Conservation (phyloP, 495 filamentous ascomycete genomes). For the Hypoxylon perforatum region DNA sequence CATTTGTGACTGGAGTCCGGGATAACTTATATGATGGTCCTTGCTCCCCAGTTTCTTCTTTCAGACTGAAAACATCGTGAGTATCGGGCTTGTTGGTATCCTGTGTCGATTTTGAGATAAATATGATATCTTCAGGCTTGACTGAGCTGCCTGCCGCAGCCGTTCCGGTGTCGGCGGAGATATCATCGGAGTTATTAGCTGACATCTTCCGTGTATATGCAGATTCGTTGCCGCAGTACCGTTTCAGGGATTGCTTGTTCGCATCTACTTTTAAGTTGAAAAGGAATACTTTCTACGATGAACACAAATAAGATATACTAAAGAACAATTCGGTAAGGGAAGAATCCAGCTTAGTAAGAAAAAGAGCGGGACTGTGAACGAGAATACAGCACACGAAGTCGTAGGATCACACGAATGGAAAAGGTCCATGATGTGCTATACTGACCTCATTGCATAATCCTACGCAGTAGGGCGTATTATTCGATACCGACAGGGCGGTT, state of each 20-base stretch:
- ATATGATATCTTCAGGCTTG: slow-evolving; percentile 51
- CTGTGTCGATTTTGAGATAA: slow-evolving; percentile 34
- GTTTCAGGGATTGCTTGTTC: neutral
- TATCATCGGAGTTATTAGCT: slow-evolving; percentile 16
- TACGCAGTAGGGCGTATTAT: slow-evolving; percentile 19
- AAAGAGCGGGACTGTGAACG: slow-evolving; percentile 12
- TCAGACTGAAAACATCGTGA: slow-evolving; percentile 52
- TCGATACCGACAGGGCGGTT: slow-evolving; percentile 6
- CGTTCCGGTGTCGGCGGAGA: slow-evolving; percentile 9
- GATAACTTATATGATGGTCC: slow-evolving; percentile 46
- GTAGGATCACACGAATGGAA: slow-evolving; percentile 1
- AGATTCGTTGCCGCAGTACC: neutral
- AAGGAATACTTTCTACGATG: neutral
- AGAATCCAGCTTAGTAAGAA: slow-evolving; percentile 17
- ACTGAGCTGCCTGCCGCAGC: slow-evolving; percentile 6
- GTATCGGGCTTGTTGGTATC: neutral
- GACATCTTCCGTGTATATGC: slow-evolving; percentile 19
- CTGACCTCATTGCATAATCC: slow-evolving; percentile 25
- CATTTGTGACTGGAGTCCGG: slow-evolving; percentile 15
- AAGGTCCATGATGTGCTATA: slow-evolving; percentile 17
- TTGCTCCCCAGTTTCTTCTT: slow-evolving; percentile 37
- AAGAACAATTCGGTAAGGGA: neutral
- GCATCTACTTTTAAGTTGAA: neutral
- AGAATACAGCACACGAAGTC: neutral
- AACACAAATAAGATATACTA: neutral